Percentiles rank a stretch among this genome's conserved stretches.
Evolutionary conservation across 306 rosid species (phyloP).

Genomic region (apple (Malus domestica)): DNA sequence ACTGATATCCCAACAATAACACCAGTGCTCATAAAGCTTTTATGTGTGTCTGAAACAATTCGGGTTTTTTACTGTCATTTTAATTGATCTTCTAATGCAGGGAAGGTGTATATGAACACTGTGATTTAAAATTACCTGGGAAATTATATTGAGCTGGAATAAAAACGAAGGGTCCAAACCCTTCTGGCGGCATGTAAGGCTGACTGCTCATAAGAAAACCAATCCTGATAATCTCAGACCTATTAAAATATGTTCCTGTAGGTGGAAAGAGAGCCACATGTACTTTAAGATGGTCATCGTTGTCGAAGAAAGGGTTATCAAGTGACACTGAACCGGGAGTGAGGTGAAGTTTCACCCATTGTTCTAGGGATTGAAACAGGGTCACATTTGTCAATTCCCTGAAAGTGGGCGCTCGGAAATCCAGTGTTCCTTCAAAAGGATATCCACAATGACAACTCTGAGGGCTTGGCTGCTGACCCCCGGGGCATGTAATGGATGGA

Average conservation of each 20-base stretch:
- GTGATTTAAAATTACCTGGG: slow-evolving; percentile 40
- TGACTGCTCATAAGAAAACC: slow-evolving; percentile 76
- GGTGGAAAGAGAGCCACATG: slow-evolving; percentile 78
- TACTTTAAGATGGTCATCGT: slow-evolving; percentile 75
- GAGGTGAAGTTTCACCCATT: slow-evolving; percentile 56
- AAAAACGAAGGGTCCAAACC: slow-evolving; percentile 75
- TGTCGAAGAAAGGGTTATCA: slow-evolving; percentile 64
- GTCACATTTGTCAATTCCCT: slow-evolving; percentile 54
- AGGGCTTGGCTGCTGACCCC: neutral
- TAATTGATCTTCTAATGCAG: neutral
- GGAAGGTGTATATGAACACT: neutral
- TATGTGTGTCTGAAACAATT: slow-evolving; percentile 33
- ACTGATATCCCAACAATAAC: slow-evolving; percentile 45
- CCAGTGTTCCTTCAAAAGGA: slow-evolving; percentile 71
- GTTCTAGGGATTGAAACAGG: slow-evolving; percentile 58
- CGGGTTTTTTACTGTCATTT: slow-evolving; percentile 7
- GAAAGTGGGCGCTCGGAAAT: slow-evolving; percentile 76
- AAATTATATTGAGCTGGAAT: slow-evolving; percentile 67
- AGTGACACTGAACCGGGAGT: slow-evolving; percentile 79
- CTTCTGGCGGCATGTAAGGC: slow-evolving; percentile 69
- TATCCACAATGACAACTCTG: slow-evolving; percentile 85
- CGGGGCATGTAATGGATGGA: slow-evolving; percentile 15
- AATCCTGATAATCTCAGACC: slow-evolving; percentile 67
- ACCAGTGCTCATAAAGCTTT: slow-evolving; percentile 41
- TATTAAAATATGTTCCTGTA: slow-evolving; percentile 46